Evolutionary conservation across 2,329 filamentous ascomycete genomes (phyloP).

Genomic region (Colletotrichum tamarilloi): DNA sequence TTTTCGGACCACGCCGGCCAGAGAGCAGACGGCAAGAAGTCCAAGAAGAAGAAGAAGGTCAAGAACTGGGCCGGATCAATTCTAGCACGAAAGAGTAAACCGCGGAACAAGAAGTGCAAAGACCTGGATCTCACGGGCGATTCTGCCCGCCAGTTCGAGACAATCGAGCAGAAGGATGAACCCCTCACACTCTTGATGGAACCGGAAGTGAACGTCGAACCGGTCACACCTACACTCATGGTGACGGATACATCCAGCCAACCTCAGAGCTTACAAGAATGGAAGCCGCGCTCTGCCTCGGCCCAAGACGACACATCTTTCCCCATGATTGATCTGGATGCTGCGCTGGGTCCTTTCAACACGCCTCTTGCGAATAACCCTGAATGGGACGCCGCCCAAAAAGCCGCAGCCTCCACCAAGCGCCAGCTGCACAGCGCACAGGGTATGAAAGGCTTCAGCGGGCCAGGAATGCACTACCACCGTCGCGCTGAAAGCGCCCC

Average conservation of each 20-base stretch:
- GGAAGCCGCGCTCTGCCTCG: conserved; percentile 50
- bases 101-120: conserved; percentile 50
- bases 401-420: conserved; percentile 64
- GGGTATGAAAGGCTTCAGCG: conserved; percentile 74
- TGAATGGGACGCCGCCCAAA: conserved; percentile 76
- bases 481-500: conserved; percentile 84
- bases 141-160: conserved; percentile 1
- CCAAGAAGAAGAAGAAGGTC: conserved; percentile 77
- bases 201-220: conserved; percentile 42
- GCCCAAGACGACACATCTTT: conserved; percentile 69
- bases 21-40: conserved; percentile 46
- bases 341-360: conserved; percentile 91
- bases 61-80: conserved; percentile 78
- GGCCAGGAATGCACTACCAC: conserved; percentile 80
- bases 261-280: conserved; percentile 43
- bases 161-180: conserved; percentile 38
- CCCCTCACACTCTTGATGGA: conserved; percentile 37
- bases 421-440: conserved; percentile 82
- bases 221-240: conserved; percentile 51
- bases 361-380: conserved; percentile 74
- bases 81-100: conserved; percentile 70
- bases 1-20: conserved; percentile 41
- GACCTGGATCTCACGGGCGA: conserved; percentile 26
- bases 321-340: conserved; percentile 93
- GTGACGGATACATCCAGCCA: conserved; percentile 53